Conservation (phyloP, 2,329 filamentous ascomycete genomes). For the Canariomyces notabilis region DNA sequence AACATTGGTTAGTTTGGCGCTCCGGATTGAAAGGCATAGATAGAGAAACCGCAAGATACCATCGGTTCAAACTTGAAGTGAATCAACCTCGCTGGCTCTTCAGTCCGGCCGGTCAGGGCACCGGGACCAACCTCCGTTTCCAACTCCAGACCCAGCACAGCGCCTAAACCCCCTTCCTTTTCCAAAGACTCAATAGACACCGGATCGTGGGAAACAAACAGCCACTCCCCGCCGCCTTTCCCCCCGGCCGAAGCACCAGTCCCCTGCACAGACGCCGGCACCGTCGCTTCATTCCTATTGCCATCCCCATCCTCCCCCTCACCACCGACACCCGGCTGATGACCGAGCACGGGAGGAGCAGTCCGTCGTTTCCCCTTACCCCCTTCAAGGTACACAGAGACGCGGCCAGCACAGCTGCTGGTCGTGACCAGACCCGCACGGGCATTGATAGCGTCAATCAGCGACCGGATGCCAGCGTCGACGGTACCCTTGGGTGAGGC, state of each 20-base stretch:
- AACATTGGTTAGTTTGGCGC: conserved; percentile 1
- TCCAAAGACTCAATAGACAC: conserved; percentile 34
- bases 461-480: conserved; percentile 68
- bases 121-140: conserved; percentile 18
- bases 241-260: conserved; percentile 51
- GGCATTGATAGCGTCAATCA: conserved; percentile 75
- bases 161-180: conserved; percentile 11
- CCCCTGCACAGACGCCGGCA: neutral
- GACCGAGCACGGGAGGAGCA: no score
- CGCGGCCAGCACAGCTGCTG: conserved; percentile 83
- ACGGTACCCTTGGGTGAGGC: conserved; percentile 84
- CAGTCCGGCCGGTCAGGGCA: conserved; percentile 28
- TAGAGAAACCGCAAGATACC: conserved; percentile 53
- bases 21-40: neutral
- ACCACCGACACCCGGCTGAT: conserved; percentile 8
- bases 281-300: neutral
- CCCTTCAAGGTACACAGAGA: conserved; percentile 86
- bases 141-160: conserved; percentile 33
- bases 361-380: conserved; percentile 37
- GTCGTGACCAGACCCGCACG: conserved; percentile 78
- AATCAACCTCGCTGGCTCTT: conserved; percentile 45
- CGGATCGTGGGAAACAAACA: conserved; percentile 82
- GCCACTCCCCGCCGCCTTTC: conserved; percentile 84
- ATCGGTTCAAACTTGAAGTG: conserved; percentile 95
- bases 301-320: conserved; percentile 15